A percentile compares a stretch with the other conserved stretches of the same genome.
These are phyloP conservation scores for Apium graveolens DNA, from an alignment of 129 eudicot genomes.

Conservation along the genomic window DNA sequence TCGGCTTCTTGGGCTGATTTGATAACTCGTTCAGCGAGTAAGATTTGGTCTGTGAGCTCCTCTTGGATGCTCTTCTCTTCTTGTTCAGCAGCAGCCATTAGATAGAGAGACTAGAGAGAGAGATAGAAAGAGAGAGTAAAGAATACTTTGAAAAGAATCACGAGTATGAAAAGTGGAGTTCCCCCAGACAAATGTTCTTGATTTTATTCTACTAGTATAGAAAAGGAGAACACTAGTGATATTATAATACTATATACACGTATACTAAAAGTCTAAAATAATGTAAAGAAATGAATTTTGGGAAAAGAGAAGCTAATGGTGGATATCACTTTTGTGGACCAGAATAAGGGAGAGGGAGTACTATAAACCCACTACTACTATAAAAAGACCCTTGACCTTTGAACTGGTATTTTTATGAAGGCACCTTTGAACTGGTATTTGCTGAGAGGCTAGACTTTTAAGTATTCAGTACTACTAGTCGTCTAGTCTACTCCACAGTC, in stretches of 20 bases:
- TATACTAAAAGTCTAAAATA: background rate
- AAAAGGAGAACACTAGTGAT: background rate
- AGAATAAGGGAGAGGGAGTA: background rate
- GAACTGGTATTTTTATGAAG: background rate
- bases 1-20: slow-evolving; percentile 46
- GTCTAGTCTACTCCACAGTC: too few species aligned
- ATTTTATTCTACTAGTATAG: background rate
- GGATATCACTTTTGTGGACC: slow-evolving; percentile 1
- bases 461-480: background rate
- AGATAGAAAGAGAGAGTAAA: background rate
- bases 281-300: background rate
- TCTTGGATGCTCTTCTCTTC: slow-evolving; percentile 41
- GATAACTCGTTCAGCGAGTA: slow-evolving; percentile 39
- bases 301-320: background rate
- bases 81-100: slow-evolving; percentile 18
- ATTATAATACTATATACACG: background rate
- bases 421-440: background rate
- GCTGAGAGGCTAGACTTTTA: background rate
- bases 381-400: background rate
- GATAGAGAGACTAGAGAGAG: too few species aligned
- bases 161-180: background rate
- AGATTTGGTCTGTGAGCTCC: slow-evolving; percentile 46
- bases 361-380: too few species aligned
- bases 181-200: background rate
- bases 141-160: background rate